A percentile compares a stretch with the other conserved stretches of the same genome.
Conservation (phyloP, 164 flowering plant species). For the Aristolochia contorta region DNA sequence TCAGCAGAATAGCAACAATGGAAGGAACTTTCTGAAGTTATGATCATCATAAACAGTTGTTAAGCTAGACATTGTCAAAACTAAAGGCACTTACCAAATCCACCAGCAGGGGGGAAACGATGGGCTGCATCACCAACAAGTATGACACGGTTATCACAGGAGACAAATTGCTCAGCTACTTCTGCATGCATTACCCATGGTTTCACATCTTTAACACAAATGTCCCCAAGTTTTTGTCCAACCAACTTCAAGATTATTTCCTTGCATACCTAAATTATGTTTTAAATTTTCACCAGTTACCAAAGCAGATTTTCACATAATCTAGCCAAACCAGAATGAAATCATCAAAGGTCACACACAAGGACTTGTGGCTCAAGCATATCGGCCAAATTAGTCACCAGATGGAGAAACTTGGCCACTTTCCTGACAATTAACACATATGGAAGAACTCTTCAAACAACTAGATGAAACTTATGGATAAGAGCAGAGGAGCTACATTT, state of each 20-base stretch:
- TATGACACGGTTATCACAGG: conserved; percentile 45
- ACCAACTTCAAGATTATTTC: conserved; percentile 66
- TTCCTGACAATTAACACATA: too few species aligned
- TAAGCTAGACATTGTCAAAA: not conserved
- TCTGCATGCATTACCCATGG: conserved; percentile 99
- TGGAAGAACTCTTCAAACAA: not conserved
- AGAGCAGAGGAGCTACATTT: not conserved
- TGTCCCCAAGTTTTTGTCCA: conserved; percentile 64
- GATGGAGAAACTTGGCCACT: too few species aligned
- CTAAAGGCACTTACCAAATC: conserved; percentile 62
- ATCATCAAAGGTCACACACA: not conserved
- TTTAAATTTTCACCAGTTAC: conserved; percentile 1
- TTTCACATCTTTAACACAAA: conserved; percentile 65
- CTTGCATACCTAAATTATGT: conserved; percentile 59
- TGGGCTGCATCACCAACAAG: conserved; percentile 99
- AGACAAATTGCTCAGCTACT: conserved; percentile 74
- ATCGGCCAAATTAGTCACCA: too few species aligned
- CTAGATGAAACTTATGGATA: not conserved
- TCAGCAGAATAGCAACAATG: too few species aligned
- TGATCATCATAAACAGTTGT: too few species aligned
- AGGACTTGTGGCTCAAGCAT: not conserved
- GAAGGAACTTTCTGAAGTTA: too few species aligned
- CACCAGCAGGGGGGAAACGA: conserved; percentile 99
- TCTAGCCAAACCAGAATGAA: not conserved
- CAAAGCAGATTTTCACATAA: not conserved